Conservation (phyloP, 805 yeast species). For the Nakazawaea wickerhamii region DNA sequence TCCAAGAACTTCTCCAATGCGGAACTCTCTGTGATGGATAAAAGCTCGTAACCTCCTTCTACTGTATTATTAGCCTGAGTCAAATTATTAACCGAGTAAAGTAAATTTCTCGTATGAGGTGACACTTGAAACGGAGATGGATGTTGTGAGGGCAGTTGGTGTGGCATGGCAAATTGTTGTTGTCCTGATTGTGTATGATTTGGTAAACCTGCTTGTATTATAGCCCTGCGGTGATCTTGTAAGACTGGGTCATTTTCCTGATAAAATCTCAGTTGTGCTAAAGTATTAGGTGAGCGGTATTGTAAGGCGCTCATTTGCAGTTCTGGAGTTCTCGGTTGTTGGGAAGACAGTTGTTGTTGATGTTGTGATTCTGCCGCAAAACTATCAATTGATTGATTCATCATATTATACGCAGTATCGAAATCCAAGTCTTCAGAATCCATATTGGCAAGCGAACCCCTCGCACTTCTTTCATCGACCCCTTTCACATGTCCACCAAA, state of each 20-base stretch:
- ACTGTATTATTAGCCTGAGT: constrained; percentile 13
- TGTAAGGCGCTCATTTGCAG: constrained; percentile 7
- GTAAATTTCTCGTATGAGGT: constrained; percentile 26
- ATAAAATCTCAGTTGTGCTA: constrained; percentile 1
- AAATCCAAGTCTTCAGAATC: constrained; percentile 24
- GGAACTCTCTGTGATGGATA: constrained; percentile 28
- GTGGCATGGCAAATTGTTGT: background rate
- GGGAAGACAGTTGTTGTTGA: background rate
- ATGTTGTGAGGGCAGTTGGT: background rate
- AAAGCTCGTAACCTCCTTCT: constrained; percentile 20
- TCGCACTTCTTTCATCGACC: background rate
- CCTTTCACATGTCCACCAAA: background rate
- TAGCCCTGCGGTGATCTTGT: constrained; percentile 11
- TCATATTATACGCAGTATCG: constrained; percentile 31
- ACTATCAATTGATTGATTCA: constrained; percentile 19
- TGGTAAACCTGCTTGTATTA: constrained; percentile 10
- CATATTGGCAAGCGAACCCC: background rate
- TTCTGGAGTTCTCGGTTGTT: constrained; percentile 8
- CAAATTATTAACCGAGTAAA: constrained; percentile 24
- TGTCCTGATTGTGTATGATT: background rate
- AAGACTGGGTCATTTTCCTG: constrained; percentile 2
- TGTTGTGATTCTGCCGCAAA: constrained; percentile 1
- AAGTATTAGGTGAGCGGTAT: constrained; percentile 6
- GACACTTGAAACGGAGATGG: constrained; percentile 21
- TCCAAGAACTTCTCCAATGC: constrained; percentile 31